phyloP scores from a whole-genome alignment of 164 flowering plant genomes.

The Litsea cubeba region DNA sequence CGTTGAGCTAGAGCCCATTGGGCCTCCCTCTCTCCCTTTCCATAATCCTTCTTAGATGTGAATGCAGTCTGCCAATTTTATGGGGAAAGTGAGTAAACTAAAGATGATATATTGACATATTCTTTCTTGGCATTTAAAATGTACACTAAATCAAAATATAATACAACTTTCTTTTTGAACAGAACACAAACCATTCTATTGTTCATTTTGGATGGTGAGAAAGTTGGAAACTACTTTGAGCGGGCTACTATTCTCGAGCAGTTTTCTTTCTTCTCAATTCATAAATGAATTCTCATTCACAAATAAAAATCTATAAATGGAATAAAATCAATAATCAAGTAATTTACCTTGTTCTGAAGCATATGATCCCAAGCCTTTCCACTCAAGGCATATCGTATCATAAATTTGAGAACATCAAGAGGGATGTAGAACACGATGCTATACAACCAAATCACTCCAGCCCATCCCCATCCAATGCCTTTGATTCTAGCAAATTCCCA shows the following conservation, averaged over 20 bases:
- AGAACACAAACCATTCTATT: too few relatives aligned
- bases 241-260: background rate
- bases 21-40: conserved; percentile 80
- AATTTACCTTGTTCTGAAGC: conserved; percentile 46
- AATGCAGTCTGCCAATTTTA: conserved; percentile 50
- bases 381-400: conserved; percentile 44
- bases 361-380: conserved; percentile 62
- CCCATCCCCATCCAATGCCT: conserved; percentile 90
- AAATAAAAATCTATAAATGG: background rate
- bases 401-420: conserved; percentile 71
- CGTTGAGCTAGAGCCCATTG: conserved; percentile 83
- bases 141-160: too few relatives aligned
- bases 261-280: too few relatives aligned
- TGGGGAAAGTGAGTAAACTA: too few relatives aligned
- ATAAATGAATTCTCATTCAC: too few relatives aligned
- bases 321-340: background rate
- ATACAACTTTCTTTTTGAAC: too few relatives aligned
- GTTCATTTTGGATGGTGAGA: too few relatives aligned
- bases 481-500: conserved; percentile 57
- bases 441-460: conserved; percentile 69
- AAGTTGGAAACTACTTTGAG: too few relatives aligned
- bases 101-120: too few relatives aligned
- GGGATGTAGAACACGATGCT: conserved; percentile 66
- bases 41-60: conserved; percentile 79
- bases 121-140: too few relatives aligned